Conservation (phyloP, 2,329 filamentous ascomycete genomes). For the Macrophomina tecta region DNA sequence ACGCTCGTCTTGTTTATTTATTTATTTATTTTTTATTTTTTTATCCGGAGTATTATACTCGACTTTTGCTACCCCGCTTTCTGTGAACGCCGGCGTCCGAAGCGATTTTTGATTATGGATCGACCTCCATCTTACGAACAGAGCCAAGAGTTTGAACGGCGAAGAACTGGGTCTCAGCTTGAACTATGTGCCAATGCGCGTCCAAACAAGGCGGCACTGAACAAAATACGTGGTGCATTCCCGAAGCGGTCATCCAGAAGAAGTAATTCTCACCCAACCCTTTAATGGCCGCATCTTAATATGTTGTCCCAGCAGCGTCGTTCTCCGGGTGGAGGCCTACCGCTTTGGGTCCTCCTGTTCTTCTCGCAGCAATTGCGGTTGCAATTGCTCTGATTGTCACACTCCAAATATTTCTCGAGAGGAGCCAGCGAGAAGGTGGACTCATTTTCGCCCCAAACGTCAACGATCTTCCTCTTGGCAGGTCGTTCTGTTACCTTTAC, state of each 20-base stretch:
- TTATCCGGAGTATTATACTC: not conserved
- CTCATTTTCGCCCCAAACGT: slow-evolving; percentile 47
- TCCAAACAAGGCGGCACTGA: not conserved
- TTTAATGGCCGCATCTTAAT: too few species aligned
- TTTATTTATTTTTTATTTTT: too few species aligned
- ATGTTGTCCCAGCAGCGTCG: not conserved
- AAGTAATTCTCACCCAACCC: not conserved
- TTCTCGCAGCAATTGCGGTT: not conserved
- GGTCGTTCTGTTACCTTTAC: slow-evolving; percentile 55
- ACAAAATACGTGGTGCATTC: not conserved
- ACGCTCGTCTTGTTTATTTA: not conserved
- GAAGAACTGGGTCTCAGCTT: not conserved
- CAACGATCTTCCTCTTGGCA: slow-evolving; percentile 44
- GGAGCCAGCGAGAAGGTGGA: slow-evolving; percentile 51
- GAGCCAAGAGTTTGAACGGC: not conserved
- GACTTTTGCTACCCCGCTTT: not conserved
- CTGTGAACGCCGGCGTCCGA: not conserved
- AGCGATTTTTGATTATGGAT: not conserved
- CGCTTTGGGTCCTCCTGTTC: not conserved
- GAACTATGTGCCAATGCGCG: not conserved
- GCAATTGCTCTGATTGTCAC: slow-evolving; percentile 45
- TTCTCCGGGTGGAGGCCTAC: not conserved
- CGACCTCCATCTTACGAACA: not conserved
- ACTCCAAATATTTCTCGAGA: slow-evolving; percentile 54
- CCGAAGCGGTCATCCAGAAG: too few species aligned